A percentile compares a stretch with the other conserved stretches of the same genome.
Conservation (phyloP, 139 green algal genomes). For the Pseudopediastrum boryanum region DNA sequence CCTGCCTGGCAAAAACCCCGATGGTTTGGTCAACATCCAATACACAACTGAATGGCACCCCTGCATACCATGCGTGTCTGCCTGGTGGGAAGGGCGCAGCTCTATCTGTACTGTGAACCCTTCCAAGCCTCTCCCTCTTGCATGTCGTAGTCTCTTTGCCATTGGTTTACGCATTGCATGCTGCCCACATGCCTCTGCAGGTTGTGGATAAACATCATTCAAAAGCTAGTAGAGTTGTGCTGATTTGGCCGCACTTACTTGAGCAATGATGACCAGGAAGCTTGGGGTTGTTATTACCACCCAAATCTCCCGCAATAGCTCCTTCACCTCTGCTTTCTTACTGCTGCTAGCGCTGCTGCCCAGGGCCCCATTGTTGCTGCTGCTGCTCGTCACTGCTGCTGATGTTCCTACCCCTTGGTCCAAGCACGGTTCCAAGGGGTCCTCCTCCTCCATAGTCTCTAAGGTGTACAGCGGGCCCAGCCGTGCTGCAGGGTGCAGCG, state of each 20-base stretch:
- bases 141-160: not conserved
- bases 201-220: not conserved
- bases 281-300: conserved; percentile 23
- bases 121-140: no score
- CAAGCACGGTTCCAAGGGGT: not conserved
- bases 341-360: not conserved
- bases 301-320: conserved; percentile 16
- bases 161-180: no score
- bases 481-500: no score
- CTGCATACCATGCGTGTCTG: no score
- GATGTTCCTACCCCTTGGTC: not conserved
- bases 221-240: not conserved
- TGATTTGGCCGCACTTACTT: conserved; percentile 16
- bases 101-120: no score
- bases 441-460: not conserved
- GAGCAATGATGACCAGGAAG: conserved; percentile 19
- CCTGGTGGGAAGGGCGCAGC: no score
- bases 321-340: not conserved
- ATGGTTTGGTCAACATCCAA: no score
- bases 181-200: not conserved
- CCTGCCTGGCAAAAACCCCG: no score
- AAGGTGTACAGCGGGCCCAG: no score
- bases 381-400: not conserved
- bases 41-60: no score
- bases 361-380: not conserved